Evolutionary conservation across 164 flowering plant species (phyloP).

Genomic region (Sedum album): DNA sequence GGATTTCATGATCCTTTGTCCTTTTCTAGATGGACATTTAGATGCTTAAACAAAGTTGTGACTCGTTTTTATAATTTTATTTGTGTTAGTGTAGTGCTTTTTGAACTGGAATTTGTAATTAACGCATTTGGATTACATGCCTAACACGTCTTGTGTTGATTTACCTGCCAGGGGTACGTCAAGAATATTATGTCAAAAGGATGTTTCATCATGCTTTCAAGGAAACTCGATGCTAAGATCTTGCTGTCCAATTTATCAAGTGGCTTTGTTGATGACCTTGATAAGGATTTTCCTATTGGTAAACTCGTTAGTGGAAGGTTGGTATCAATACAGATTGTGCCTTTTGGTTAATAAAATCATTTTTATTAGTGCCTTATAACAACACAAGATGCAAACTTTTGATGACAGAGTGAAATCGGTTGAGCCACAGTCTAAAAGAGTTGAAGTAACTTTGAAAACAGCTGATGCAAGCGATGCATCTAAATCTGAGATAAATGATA

Average conservation of each 20-base stretch:
- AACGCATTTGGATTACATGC: background rate
- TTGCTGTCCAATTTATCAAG: slow-evolving; percentile 81
- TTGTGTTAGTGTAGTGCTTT: too few relatives aligned
- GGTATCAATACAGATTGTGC: slow-evolving; percentile 19
- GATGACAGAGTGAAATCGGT: slow-evolving; percentile 66
- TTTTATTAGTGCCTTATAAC: background rate
- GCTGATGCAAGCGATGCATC: slow-evolving; percentile 13
- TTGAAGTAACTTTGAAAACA: slow-evolving; percentile 71
- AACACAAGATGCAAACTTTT: slow-evolving; percentile 12
- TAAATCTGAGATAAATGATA: slow-evolving; percentile 33
- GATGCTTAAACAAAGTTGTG: too few relatives aligned
- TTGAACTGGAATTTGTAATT: background rate
- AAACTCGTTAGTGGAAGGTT: slow-evolving; percentile 70
- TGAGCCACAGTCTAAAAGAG: slow-evolving; percentile 78
- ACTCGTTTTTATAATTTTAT: too few relatives aligned
- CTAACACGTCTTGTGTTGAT: background rate
- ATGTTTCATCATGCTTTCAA: slow-evolving; percentile 79
- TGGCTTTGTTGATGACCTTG: slow-evolving; percentile 54
- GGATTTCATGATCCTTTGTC: too few relatives aligned
- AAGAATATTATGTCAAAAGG: slow-evolving; percentile 72
- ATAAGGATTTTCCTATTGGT: slow-evolving; percentile 73
- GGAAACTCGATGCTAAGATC: slow-evolving; percentile 84
- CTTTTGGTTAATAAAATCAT: background rate
- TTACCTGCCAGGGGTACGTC: slow-evolving; percentile 77
- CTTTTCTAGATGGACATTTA: too few relatives aligned